These are phyloP conservation scores for Heliosperma pusillum DNA, from an alignment of 148 eudicot species.

Conservation along the genomic window DNA sequence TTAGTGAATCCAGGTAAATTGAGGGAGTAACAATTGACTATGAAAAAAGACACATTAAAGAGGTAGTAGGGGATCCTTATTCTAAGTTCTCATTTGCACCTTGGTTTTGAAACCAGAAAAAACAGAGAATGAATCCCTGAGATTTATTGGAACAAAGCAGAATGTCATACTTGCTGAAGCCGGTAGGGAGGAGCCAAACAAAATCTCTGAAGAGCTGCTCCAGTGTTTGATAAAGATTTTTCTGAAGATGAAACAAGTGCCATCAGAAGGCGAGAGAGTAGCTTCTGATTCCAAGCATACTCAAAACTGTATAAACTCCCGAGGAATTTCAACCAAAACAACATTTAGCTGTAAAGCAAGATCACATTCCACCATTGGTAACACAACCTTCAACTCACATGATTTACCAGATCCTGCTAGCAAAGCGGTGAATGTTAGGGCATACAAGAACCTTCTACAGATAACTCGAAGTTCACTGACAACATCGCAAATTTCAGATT, in stretches of 20 bases:
- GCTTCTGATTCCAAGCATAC: slow-evolving; percentile 41
- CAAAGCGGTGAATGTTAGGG: slow-evolving; percentile 41
- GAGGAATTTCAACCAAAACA: slow-evolving; percentile 51
- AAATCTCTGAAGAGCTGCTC: slow-evolving; percentile 73
- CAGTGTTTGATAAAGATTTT: slow-evolving; percentile 65
- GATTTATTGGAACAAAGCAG: slow-evolving; percentile 25
- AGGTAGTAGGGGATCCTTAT: not conserved
- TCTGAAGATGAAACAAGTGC: slow-evolving; percentile 47
- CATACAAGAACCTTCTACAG: slow-evolving; percentile 60
- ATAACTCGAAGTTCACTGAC: slow-evolving; percentile 58
- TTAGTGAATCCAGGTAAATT: not conserved
- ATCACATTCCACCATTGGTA: slow-evolving; percentile 34
- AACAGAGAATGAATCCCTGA: slow-evolving; percentile 31
- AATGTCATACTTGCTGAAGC: slow-evolving; percentile 29
- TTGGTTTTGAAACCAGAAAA: slow-evolving; percentile 34
- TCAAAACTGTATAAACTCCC: slow-evolving; percentile 54
- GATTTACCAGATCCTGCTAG: slow-evolving; percentile 37
- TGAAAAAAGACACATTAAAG: not conserved
- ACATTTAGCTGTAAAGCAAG: slow-evolving; percentile 57
- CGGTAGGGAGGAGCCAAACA: slow-evolving; percentile 48
- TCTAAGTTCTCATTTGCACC: not conserved
- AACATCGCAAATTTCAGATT: slow-evolving; percentile 36
- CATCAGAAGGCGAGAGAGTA: slow-evolving; percentile 34
- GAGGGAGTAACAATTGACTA: not conserved
- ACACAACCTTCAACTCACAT: slow-evolving; percentile 37